Evolutionary conservation across 805 yeast species (phyloP), one percentile per base, ranked within the genome.

Genomic region (Starmerella potacharoeniae): DNA sequence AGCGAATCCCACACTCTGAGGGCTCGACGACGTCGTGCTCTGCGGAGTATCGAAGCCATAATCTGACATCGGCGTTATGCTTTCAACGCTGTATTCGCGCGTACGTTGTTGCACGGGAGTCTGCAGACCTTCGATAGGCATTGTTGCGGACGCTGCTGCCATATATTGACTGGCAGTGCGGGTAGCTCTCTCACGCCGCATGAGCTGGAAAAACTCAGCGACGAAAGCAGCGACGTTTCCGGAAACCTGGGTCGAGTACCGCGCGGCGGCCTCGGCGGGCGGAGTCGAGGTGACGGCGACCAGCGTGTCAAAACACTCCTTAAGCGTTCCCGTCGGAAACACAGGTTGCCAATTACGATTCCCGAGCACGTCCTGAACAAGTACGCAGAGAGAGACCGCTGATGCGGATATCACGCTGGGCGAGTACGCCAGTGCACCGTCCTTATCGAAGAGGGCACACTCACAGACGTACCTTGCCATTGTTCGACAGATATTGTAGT

Each of bases 381-480:
- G 52, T 29, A 62, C 61, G n/a, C 73, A 65, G 17, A 72, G 64
- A 33, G 64, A 62, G 36, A 66, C 67, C 11, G 75, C 72, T 2
- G 69, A 62, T 6, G 67, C 57, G 10, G 74, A 73, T 14, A 73
- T 54, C 14, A 60, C 62, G 6, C 70, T 61, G 2, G 74, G 61
- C 6, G 61, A 35, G 51, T 58, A 65, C 4, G 55, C 62, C 10
- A 46, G 30, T n/a, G 71, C 59, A 42, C 66, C 58, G 2, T 65
- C 58, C 37, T 66, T 63, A 54, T 65, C 61, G 56, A 65, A 73
- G 39, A 70, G 57, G 10, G 73, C 57, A 44, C 68, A 56, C 60
- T 70, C 74, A 59, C 72, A 65, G 22, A 71, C 61, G 57, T 69
- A 72, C 9, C 45, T 39, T 5, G 63, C 63, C 58, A 66, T 62